Conservation (phyloP, 345 rosid species). For the Linum trigynum region DNA sequence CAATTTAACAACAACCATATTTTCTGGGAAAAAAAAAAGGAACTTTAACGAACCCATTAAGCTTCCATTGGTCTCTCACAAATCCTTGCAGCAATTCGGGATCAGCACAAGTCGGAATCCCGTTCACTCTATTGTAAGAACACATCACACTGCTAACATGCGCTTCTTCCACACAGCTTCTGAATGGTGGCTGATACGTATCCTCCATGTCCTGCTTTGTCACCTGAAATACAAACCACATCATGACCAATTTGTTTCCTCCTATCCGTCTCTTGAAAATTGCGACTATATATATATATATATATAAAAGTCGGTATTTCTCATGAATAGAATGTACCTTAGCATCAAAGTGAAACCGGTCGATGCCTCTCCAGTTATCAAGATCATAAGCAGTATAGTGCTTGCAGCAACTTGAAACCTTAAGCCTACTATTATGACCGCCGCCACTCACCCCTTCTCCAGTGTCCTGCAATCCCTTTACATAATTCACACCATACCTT, state of each 20-base stretch:
- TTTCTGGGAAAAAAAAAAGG: not conserved
- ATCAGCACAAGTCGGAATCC: constrained; percentile 77
- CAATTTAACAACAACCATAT: not conserved
- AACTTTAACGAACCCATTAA: constrained; percentile 15
- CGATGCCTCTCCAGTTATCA: constrained; percentile 76
- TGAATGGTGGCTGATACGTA: constrained; percentile 65
- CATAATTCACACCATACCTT: constrained; percentile 65
- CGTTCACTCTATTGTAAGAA: constrained; percentile 85
- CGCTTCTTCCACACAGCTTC: constrained; percentile 69
- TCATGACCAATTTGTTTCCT: not conserved
- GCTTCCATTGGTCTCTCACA: constrained; percentile 22
- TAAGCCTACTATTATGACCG: constrained; percentile 26
- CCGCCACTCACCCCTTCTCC: constrained; percentile 22
- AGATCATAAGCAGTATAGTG: constrained; percentile 89
- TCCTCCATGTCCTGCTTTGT: constrained; percentile 76
- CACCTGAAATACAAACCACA: constrained; percentile 33
- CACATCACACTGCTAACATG: constrained; percentile 86
- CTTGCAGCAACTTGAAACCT: constrained; percentile 80
- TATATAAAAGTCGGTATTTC: not conserved
- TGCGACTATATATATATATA: not conserved
- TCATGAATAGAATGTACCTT: constrained; percentile 26
- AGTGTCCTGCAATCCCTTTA: constrained; percentile 66
- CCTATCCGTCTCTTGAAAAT: too few relatives aligned
- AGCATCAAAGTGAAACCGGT: constrained; percentile 74
- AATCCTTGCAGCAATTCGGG: constrained; percentile 49